These are phyloP conservation scores for Apiotrichum siamense DNA, from an alignment of 1,284 basidiomycete species.

Conservation along the genomic window DNA sequence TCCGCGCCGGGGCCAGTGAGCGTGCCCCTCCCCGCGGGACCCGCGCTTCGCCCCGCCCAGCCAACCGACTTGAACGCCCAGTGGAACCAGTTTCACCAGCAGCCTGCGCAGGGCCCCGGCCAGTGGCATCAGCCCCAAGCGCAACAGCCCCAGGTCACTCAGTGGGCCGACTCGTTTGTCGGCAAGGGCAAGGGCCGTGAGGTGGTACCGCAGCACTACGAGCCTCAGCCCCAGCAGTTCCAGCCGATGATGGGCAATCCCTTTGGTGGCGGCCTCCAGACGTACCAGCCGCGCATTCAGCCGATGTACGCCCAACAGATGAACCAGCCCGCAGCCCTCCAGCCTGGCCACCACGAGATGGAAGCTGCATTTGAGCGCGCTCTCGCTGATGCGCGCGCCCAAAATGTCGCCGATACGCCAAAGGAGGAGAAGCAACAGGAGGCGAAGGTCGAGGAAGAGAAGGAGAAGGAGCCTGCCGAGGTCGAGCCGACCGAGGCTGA, in stretches of 20 bases:
- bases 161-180: slow-evolving; percentile 13
- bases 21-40: slow-evolving; percentile 1
- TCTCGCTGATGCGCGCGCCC: slow-evolving; percentile 58
- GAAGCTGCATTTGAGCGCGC: slow-evolving; percentile 73
- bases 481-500: slow-evolving; percentile 45
- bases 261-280: slow-evolving; percentile 11
- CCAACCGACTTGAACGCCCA: slow-evolving; percentile 11
- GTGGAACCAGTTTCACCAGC: slow-evolving; percentile 11
- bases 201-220: slow-evolving; percentile 1
- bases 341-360: slow-evolving; percentile 43
- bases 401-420: slow-evolving; percentile 17
- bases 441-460: slow-evolving; percentile 47
- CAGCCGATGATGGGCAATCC: slow-evolving; percentile 12
- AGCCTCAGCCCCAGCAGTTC: slow-evolving; percentile 2
- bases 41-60: not conserved
- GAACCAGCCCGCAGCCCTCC: slow-evolving; percentile 1
- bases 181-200: slow-evolving; percentile 27
- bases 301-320: slow-evolving; percentile 38
- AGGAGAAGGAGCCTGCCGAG: slow-evolving; percentile 17
- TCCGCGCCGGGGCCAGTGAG: slow-evolving; percentile 13
- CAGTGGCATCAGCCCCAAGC: slow-evolving; percentile 17
- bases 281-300: slow-evolving; percentile 17
- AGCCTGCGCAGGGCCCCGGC: slow-evolving; percentile 4
- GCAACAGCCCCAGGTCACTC: not conserved
- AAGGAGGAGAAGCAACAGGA: slow-evolving; percentile 46